Evolutionary conservation across 1,284 basidiomycete genomes (phyloP), one percentile per base, ranked within the genome.

Genomic region (Moesziomyces globuligerus): DNA sequence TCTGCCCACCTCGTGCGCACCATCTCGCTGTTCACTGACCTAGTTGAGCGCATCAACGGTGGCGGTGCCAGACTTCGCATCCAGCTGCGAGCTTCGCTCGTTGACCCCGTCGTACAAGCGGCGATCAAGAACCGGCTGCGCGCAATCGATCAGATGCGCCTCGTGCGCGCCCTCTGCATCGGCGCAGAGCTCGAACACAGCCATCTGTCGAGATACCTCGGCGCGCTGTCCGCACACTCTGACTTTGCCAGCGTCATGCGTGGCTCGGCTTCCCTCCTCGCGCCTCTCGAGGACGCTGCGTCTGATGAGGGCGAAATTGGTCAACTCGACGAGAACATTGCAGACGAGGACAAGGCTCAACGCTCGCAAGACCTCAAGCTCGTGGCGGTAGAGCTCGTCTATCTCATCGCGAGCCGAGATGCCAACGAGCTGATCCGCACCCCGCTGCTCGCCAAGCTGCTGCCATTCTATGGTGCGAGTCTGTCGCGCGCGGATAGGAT

Each of bases 381-480:
- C 11, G 40, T 56, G 1, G 20, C 91, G 34, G 83, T 89, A 25
- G 76, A 84, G 34, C 82, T 91, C 0, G 82, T 93, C 2, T 85
- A 88, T 51, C 82, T 83, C 1, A 85, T 94, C 3, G 94, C 94
- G 84, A 81, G 87, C 53, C 85, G 89, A 13, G 89, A 92, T 75
- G 90, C 92, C 0, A 84, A 86, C 18, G 91, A 91, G 72, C 90
- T 92, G 1, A 92, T 91, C 75, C 92, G 94, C 78, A 86, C 89
- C 1, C 89, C 88, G 9, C 91, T 93, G 70, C 83, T 94, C 46
- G 88, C 90, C 50, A 90, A 91, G 1, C 85, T 95, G 25, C 83
- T 91, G 28, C 84, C 83, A 7, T 83, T 93, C 1, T 96, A 96
- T 80, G 83, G 86, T 4, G 93, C 91, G 1, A 90, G 90, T 0